A percentile compares a stretch with the other conserved stretches of the same genome.
phyloP scores from a whole-genome alignment of 768 basidiomycete species.

The Hydnomerulius pinastri region DNA sequence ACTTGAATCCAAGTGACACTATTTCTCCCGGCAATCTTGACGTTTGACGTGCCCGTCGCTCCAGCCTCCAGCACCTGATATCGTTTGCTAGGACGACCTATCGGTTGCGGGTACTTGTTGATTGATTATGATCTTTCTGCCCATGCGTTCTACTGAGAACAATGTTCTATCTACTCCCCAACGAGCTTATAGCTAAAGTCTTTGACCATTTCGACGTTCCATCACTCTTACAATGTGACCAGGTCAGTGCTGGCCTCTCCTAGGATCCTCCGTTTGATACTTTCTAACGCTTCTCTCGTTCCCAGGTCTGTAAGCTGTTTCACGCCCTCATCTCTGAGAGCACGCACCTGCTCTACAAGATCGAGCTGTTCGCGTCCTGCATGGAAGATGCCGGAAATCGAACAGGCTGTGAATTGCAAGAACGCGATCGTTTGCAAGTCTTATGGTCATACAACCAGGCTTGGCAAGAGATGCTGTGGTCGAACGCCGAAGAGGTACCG shows the following conservation, averaged over 20 bases:
- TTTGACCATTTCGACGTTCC: slow-evolving; percentile 17
- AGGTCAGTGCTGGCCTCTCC: slow-evolving; percentile 4
- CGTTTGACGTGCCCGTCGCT: too few relatives aligned
- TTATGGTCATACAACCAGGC: slow-evolving; percentile 19
- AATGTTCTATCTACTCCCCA: slow-evolving; percentile 7
- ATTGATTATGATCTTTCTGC: too few relatives aligned
- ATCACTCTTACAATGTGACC: slow-evolving; percentile 9
- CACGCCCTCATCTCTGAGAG: slow-evolving; percentile 12
- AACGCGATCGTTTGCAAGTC: slow-evolving; percentile 12
- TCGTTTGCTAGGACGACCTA: too few relatives aligned
- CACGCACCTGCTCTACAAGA: slow-evolving; percentile 20
- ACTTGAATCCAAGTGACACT: too few relatives aligned
- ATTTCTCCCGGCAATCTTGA: too few relatives aligned
- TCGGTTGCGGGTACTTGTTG: too few relatives aligned
- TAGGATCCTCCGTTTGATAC: background rate
- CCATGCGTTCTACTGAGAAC: too few relatives aligned
- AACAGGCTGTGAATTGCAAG: slow-evolving; percentile 7
- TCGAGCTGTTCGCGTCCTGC: slow-evolving; percentile 17
- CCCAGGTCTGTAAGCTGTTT: slow-evolving; percentile 19
- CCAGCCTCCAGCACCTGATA: too few relatives aligned
- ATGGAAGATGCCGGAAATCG: slow-evolving; percentile 8
- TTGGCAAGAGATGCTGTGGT: slow-evolving; percentile 16
- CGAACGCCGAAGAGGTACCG: background rate
- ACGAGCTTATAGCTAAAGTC: slow-evolving; percentile 18
- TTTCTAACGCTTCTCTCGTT: background rate